Evolutionary conservation across 352 stramenopile genomes (phyloP).

Genomic region (Phytophthora aleatoria): DNA sequence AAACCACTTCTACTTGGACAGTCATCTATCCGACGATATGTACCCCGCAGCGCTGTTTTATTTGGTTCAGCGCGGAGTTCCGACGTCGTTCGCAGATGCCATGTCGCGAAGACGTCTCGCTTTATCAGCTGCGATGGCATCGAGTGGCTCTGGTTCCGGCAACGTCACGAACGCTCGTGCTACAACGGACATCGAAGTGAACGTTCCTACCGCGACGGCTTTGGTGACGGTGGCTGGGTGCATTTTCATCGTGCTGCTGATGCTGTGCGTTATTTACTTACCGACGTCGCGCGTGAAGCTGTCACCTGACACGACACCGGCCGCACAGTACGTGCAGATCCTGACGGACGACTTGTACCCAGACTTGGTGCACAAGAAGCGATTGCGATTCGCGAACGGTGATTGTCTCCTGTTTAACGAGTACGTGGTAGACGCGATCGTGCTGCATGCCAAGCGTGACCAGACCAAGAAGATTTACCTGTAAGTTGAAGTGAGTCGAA

Average conservation of each 20-base stretch:
- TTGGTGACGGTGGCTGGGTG: conserved; percentile 56
- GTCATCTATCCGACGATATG: conserved; percentile 31
- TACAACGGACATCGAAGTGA: conserved; percentile 56
- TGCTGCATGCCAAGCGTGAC: conserved; percentile 9
- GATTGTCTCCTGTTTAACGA: conserved; percentile 72
- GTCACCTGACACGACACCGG: conserved; percentile 63
- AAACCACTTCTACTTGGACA: conserved; percentile 40
- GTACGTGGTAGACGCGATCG: conserved; percentile 56
- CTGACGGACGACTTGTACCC: conserved; percentile 76
- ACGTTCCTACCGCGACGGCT: conserved; percentile 46
- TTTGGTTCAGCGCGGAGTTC: conserved; percentile 52
- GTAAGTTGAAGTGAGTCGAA: conserved; percentile 20
- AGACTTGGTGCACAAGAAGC: conserved; percentile 75
- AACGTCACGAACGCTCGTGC: conserved; percentile 7
- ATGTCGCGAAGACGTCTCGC: conserved; percentile 27
- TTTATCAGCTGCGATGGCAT: conserved; percentile 18
- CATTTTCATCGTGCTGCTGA: conserved; percentile 55
- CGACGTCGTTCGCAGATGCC: conserved; percentile 30
- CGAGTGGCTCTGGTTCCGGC: conserved; percentile 17
- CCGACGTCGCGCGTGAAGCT: conserved; percentile 60
- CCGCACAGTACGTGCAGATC: conserved; percentile 71
- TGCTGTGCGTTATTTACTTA: conserved; percentile 57
- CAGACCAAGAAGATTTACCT: conserved; percentile 57
- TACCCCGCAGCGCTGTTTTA: conserved; percentile 52
- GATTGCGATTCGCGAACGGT: conserved; percentile 63